Conservation (phyloP, 192 early-diverging fungal genomes). For the Borealophlyctis nickersoniae region DNA sequence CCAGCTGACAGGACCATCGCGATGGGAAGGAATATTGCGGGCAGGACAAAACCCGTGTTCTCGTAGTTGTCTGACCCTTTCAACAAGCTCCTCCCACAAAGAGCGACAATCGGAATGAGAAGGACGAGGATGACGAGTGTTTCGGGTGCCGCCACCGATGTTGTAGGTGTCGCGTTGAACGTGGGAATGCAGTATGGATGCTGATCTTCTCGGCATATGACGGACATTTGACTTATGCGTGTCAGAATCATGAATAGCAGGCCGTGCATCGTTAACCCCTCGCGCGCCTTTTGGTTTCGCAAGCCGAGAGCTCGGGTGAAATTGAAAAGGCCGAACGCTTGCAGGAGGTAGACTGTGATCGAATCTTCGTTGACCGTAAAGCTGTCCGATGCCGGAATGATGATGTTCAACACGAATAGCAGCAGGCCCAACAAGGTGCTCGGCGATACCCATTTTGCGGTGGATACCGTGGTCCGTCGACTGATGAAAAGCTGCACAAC, state of each 20-base stretch:
- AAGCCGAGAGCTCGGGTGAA: slow-evolving; percentile 24
- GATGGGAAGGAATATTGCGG: slow-evolving; percentile 16
- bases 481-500: slow-evolving; percentile 3
- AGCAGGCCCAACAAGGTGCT: slow-evolving; percentile 18
- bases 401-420: slow-evolving; percentile 52
- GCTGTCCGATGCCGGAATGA: slow-evolving; percentile 82
- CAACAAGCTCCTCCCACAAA: slow-evolving; percentile 40
- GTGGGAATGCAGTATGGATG: slow-evolving; percentile 73
- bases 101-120: slow-evolving; percentile 32
- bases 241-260: slow-evolving; percentile 47
- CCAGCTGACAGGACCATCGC: slow-evolving; percentile 23
- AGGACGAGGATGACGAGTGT: slow-evolving; percentile 44
- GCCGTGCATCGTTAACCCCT: slow-evolving; percentile 20
- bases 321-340: slow-evolving; percentile 58
- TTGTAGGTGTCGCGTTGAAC: slow-evolving; percentile 65
- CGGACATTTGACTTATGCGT: slow-evolving; percentile 56
- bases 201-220: slow-evolving; percentile 90
- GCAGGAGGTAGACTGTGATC: slow-evolving; percentile 62
- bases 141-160: slow-evolving; percentile 50
- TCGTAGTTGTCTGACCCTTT: slow-evolving; percentile 50
- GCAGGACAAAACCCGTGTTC: slow-evolving; percentile 25
- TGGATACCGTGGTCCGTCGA: not conserved
- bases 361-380: slow-evolving; percentile 87
- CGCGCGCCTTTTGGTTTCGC: slow-evolving; percentile 5
- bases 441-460: not conserved